Conservation (phyloP, 148 eudicot genomes). For the Agrostemma githago region DNA sequence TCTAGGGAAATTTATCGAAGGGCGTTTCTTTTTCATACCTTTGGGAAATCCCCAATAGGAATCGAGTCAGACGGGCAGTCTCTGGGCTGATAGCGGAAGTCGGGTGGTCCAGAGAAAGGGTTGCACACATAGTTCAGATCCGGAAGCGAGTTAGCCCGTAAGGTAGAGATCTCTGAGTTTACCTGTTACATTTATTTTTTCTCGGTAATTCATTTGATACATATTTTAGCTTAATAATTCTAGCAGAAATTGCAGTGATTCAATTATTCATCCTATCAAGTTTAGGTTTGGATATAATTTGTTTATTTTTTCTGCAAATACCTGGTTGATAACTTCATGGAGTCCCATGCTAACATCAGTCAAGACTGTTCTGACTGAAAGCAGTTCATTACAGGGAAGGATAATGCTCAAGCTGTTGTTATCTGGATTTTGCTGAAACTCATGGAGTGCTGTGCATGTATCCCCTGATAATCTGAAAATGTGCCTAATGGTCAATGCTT, state of each 20-base stretch:
- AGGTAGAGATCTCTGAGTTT: constrained; percentile 42
- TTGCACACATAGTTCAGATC: constrained; percentile 55
- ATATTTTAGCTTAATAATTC: too few species aligned
- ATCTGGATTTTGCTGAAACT: constrained; percentile 56
- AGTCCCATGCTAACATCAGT: constrained; percentile 47
- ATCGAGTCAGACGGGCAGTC: constrained; percentile 48
- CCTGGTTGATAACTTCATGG: constrained; percentile 47
- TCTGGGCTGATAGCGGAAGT: constrained; percentile 45
- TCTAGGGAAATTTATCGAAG: background rate
- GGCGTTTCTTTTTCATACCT: constrained; percentile 28
- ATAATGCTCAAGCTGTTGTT: constrained; percentile 73
- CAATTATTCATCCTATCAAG: background rate
- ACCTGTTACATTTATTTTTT: constrained; percentile 35
- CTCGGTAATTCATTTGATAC: background rate
- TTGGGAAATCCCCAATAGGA: constrained; percentile 57
- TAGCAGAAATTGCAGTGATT: too few species aligned
- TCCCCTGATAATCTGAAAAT: constrained; percentile 54
- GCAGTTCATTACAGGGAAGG: constrained; percentile 62
- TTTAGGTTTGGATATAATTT: background rate
- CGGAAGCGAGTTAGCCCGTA: constrained; percentile 27
- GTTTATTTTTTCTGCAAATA: background rate
- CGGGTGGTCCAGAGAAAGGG: constrained; percentile 79
- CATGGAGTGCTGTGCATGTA: constrained; percentile 63
- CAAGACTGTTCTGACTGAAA: constrained; percentile 48
- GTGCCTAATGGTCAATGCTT: background rate